Percentiles rank a stretch among this genome's conserved stretches.
Conservation (phyloP, 2,329 filamentous ascomycete genomes). For the Diaporthe velutina region DNA sequence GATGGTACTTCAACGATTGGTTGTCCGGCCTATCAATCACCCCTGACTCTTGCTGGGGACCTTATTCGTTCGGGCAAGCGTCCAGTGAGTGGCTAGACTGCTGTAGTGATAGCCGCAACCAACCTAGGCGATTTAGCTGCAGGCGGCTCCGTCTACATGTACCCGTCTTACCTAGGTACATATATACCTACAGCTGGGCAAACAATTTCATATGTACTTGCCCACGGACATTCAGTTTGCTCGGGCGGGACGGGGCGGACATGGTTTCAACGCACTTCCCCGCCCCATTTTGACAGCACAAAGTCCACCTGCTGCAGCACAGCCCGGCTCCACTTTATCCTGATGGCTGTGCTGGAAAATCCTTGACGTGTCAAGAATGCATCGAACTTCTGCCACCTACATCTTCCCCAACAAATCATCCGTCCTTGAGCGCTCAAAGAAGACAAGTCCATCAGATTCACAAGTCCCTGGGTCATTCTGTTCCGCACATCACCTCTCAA, state of each 20-base stretch:
- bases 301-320: slow-evolving; percentile 17
- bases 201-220: not conserved
- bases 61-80: not conserved
- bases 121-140: not conserved
- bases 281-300: not conserved
- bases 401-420: not conserved
- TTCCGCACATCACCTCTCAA: not conserved
- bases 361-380: slow-evolving; percentile 26
- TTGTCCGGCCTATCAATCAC: not conserved
- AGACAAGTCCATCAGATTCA: not conserved
- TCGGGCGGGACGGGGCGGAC: not conserved
- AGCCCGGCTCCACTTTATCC: slow-evolving; percentile 26
- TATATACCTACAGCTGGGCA: not conserved
- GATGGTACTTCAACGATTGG: not conserved
- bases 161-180: no score
- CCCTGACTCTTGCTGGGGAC: not conserved
- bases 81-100: not conserved
- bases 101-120: not conserved
- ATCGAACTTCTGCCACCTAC: not conserved
- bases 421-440: not conserved
- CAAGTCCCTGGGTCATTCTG: no score
- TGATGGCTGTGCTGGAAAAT: slow-evolving; percentile 30
- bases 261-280: not conserved
- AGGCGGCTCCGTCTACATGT: not conserved
- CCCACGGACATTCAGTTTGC: not conserved